Conservation (phyloP, 2,329 filamentous ascomycete genomes). For the Claviceps pazoutovae region DNA sequence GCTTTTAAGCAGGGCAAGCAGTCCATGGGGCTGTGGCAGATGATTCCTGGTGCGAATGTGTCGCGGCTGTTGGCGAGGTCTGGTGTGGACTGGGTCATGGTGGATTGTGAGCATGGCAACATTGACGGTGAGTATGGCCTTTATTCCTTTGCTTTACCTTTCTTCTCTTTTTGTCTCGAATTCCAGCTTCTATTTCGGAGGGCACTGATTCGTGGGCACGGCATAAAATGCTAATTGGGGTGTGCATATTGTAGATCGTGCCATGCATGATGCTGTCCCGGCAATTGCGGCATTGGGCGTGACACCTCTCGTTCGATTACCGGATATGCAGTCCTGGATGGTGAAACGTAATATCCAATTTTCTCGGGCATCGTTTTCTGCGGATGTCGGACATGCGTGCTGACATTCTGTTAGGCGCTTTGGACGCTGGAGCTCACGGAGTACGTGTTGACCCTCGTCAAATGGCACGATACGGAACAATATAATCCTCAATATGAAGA, state of each 20-base stretch:
- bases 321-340: conserved; percentile 34
- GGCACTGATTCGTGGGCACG: neutral
- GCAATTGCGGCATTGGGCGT: conserved; percentile 34
- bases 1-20: conserved; percentile 33
- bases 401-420: conserved; percentile 20
- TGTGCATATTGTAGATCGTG: conserved; percentile 20
- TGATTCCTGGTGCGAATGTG: conserved; percentile 45
- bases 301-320: conserved; percentile 34
- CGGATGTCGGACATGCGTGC: neutral
- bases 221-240: neutral
- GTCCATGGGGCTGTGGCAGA: conserved; percentile 48
- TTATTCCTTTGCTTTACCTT: neutral
- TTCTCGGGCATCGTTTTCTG: neutral
- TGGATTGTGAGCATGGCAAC: conserved; percentile 40
- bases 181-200: too few species aligned
- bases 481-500: neutral
- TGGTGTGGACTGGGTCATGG: conserved; percentile 53
- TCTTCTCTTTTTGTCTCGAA: neutral
- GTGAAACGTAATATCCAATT: conserved; percentile 24
- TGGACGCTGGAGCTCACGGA: conserved; percentile 36
- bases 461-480: neutral
- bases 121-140: conserved; percentile 25
- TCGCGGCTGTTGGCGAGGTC: conserved; percentile 44
- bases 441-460: conserved; percentile 19
- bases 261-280: conserved; percentile 40